Evolutionary conservation across 768 basidiomycete genomes (phyloP), one percentile per base, ranked within the genome.

Genomic region (Termitomyces sp.): DNA sequence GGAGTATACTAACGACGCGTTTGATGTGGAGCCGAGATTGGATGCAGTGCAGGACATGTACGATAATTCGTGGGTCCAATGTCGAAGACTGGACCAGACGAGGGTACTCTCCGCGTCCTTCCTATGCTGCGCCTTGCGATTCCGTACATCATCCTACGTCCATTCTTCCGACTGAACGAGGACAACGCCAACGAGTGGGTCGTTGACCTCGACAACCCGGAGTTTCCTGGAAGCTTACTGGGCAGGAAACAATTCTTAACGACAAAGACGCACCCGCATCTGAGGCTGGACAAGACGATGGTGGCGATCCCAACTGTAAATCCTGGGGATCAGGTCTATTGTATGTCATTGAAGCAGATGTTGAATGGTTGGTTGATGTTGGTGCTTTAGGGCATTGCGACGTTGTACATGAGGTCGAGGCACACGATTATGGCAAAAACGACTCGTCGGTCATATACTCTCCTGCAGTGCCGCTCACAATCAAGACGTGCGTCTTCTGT

Each of bases 311-410:
- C 86, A 0, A 69, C 56, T 18, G 83, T 88, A 2, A 70, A 81
- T 43, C 84, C 86, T 3, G 86, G 86, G 0, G 83, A 87, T 67
- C 82, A 86, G 62, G 84, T 84, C 16, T 81, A 82, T 55, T 84
- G 81, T 82, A 55, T 51, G 70, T 67, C 12, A 4, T 32, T 39
- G 20, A 42, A 14, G 16, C 20, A 6, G 29, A n/a, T 9, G 24
- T 42, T 24, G n/a, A 32, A 52, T 42, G 8, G 46, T 50, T 56
- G 16, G 16, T 27, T 49, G 31, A 31, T 32, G 20, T 7, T 4
- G n/a, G 53, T 36, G 26, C 14, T n/a, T 4, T 18, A 82, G 79
- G 80, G 79, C 80, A 80, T 57, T 82, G 80, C 44, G 84, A 85
- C 61, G 68, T 73, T 10, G 74, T 83, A 12, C 84, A 85, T 64